Base-by-base conservation (phyloP, 129 eudicot species). In the Calendula officinalis region DNA sequence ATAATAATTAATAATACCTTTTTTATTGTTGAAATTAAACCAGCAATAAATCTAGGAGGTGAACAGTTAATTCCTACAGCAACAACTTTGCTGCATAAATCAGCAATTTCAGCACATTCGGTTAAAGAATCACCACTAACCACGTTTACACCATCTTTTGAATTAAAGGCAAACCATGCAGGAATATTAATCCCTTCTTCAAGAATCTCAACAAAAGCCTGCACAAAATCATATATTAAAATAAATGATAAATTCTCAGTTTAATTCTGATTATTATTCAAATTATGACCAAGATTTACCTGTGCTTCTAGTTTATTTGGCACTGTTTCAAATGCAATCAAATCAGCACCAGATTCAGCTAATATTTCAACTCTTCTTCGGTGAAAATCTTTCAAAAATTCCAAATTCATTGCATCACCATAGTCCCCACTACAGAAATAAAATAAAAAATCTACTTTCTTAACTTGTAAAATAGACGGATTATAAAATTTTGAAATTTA, bases 151-250 rank as follows among this genome's bases (percentile, higher is more conserved):
- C 97, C 91, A 32, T 90, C 97, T 62, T 86, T 86, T 9, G 84
- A 90, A 65, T 70, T 76, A 60, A 90, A 90, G 1, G 91, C 77
- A 72, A 90, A 81, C 97, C 97, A 90, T 1, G 95, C 91, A 5
- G 97, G 97, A 54, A 86, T 72, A 12, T 75, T 68, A 46, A 86
- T 75, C 46, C 74, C 80, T 73, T 86, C 97, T 63, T 90, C 95
- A 30, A 90, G 91, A 68, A 90, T 86, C 80, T 90, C 95, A 37
- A 71, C 82, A 62, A 68, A 86, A n/a, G 97, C 97, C 95, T 90
- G 32, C 32, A 56, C 43, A 51, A n/a, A 45, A 41, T 45, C 64
- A 16, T 16, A n/a, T 16, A 47, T 15, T 5, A 52, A 6, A 35
- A 34, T 64, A 35, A 6, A 22, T 16, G 10, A 17, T 4, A 7